Percentiles rank a stretch among this genome's conserved stretches.
Evolutionary conservation across 495 filamentous ascomycete species (phyloP).

Genomic region (Cercophora newfieldiana): DNA sequence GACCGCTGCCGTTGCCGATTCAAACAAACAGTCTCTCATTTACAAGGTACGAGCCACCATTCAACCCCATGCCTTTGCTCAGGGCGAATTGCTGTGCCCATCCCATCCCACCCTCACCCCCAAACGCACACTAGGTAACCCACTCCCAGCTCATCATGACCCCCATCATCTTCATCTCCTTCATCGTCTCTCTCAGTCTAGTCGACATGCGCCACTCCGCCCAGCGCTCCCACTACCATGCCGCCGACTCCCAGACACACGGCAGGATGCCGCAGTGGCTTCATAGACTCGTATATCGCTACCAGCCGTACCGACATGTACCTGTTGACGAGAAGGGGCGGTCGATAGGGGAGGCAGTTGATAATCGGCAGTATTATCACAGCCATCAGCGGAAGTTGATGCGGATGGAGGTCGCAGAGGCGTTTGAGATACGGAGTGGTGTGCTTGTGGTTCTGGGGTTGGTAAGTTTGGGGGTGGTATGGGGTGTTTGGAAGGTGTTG

Average conservation of each 20-base stretch:
- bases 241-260: conserved; percentile 25
- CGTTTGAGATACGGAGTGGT: conserved; percentile 47
- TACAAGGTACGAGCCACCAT: conserved; percentile 34
- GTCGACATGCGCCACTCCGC: conserved; percentile 48
- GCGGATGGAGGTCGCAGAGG: conserved; percentile 52
- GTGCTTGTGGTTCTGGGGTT: conserved; percentile 39
- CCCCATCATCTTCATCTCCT: conserved; percentile 51
- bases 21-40: conserved; percentile 29
- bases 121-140: not conserved
- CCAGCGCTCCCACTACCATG: conserved; percentile 40
- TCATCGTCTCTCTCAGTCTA: conserved; percentile 52
- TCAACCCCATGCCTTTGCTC: not conserved
- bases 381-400: conserved; percentile 52
- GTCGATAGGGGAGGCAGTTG: not conserved
- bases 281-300: conserved; percentile 37
- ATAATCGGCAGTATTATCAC: conserved; percentile 44
- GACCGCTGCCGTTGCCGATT: conserved; percentile 22
- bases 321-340: conserved; percentile 23
- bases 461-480: conserved; percentile 25
- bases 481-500: conserved; percentile 32
- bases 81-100: too few relatives aligned
- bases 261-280: conserved; percentile 41
- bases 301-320: conserved; percentile 31
- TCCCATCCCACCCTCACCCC: not conserved
- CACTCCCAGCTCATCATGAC: conserved; percentile 44